phyloP scores from a whole-genome alignment of 805 yeast species.

The Candida qinlingensis region DNA sequence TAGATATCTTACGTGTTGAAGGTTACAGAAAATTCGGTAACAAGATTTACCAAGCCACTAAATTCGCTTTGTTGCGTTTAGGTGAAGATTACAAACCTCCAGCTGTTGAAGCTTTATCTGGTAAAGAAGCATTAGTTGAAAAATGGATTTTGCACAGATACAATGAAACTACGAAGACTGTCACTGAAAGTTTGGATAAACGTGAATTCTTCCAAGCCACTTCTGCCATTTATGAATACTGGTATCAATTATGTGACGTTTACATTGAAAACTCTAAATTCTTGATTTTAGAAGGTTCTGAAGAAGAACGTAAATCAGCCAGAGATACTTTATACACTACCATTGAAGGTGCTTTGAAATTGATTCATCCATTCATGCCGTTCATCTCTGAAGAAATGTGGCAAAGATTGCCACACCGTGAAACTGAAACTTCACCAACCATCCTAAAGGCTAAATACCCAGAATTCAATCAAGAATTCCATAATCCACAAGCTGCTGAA shows the following conservation, averaged over 20 bases:
- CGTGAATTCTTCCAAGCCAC: slow-evolving; percentile 91
- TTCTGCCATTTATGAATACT: slow-evolving; percentile 81
- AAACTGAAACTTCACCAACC: slow-evolving; percentile 59
- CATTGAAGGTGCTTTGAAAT: slow-evolving; percentile 81
- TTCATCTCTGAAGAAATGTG: slow-evolving; percentile 96
- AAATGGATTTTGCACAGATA: slow-evolving; percentile 93
- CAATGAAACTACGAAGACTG: slow-evolving; percentile 59
- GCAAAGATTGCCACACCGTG: slow-evolving; percentile 94
- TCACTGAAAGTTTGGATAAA: slow-evolving; percentile 63
- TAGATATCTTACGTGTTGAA: slow-evolving; percentile 93
- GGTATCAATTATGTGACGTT: slow-evolving; percentile 96
- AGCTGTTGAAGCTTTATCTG: slow-evolving; percentile 53
- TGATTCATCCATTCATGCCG: slow-evolving; percentile 99
- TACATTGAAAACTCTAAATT: slow-evolving; percentile 96
- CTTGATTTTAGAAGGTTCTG: slow-evolving; percentile 86
- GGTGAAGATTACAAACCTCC: slow-evolving; percentile 89
- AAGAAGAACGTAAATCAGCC: slow-evolving; percentile 80
- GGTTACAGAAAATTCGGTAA: slow-evolving; percentile 99
- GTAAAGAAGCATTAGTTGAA: slow-evolving; percentile 87
- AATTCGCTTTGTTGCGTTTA: slow-evolving; percentile 88
- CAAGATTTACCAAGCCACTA: slow-evolving; percentile 98
- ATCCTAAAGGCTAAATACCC: slow-evolving; percentile 84
- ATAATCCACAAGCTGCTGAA: slow-evolving; percentile 57
- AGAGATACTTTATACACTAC: slow-evolving; percentile 91
- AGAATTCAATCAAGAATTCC: slow-evolving; percentile 50